These are phyloP conservation scores for Blastocystis sp. DNA, from an alignment of 352 stramenopile genomes.

Conservation along the genomic window DNA sequence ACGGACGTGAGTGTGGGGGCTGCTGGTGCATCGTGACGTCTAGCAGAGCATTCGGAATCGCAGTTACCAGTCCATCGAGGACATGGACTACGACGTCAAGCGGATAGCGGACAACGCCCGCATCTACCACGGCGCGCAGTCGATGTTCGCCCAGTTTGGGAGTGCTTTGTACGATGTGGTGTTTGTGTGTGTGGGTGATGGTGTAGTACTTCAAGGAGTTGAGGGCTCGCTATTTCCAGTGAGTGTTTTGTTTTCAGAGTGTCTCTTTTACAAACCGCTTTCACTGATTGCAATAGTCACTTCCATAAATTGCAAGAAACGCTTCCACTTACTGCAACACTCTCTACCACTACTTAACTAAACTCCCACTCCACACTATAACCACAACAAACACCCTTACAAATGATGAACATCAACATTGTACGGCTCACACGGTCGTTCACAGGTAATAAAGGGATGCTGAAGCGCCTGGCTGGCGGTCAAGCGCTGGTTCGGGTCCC, in stretches of 20 bases:
- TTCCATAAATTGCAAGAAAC: too few relatives aligned
- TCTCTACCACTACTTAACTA: too few relatives aligned
- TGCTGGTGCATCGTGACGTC: neutral
- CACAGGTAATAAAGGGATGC: slow-evolving; percentile 78
- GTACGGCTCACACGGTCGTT: slow-evolving; percentile 14
- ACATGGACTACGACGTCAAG: slow-evolving; percentile 52
- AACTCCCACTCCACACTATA: neutral
- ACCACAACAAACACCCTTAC: neutral
- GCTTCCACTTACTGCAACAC: too few relatives aligned
- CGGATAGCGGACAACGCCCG: slow-evolving; percentile 43
- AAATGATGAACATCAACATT: neutral
- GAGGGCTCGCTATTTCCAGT: neutral
- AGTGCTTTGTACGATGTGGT: slow-evolving; percentile 62
- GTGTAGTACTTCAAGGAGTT: slow-evolving; percentile 28
- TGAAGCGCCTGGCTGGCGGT: slow-evolving; percentile 84
- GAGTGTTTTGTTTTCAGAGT: neutral
- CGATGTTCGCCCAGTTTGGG: neutral
- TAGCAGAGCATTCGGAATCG: slow-evolving; percentile 35
- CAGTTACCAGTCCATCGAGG: slow-evolving; percentile 28
- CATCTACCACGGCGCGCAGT: slow-evolving; percentile 21
- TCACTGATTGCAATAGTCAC: neutral
- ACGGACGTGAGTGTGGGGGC: slow-evolving; percentile 39
- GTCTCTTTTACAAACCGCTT: neutral
- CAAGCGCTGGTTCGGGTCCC: slow-evolving; percentile 86
- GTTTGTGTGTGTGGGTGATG: neutral